Base-by-base conservation (phyloP, 2,329 filamentous ascomycete genomes). In the Capronia epimyces region DNA sequence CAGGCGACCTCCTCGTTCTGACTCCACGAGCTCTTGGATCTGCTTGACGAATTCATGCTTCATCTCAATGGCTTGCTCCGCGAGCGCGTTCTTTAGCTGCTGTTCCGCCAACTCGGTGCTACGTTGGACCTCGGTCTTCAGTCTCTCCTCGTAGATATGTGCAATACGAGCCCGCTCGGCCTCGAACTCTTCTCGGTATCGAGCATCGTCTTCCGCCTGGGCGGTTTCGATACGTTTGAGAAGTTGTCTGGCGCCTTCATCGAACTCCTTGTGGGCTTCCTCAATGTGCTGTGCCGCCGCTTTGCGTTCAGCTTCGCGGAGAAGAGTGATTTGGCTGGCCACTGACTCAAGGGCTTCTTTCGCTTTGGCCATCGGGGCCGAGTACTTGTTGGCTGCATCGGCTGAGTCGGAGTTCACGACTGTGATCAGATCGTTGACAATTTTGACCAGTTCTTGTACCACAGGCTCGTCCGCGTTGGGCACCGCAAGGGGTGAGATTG, bases 341-440 rank as follows among this genome's bases (percentile, higher is more conserved):
- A 97, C 84, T 68, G 83, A 85, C 65, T 78, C 72, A 45, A 97
- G 76, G 60, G 95, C 86, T 46, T 78, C 75, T 77, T 96, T 97
- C 56, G 91, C 90, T 75, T 93, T 90, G 61, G 79, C 75, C 52
- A 98, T 83, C 1, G 89, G 84, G 2, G 80, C 78, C 46, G 81
- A 82, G 71, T 93, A 95, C 68, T 86, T 89, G 60, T 78, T 78
- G 56, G 84, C 81, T 8, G 53, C 52, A 21, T 60, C 58, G 3
- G 54, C 39, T 50, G 87, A 81, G 67, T 95, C 91, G 51, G 87
- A 86, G 68, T 96, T 95, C 67, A 96, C 84, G 41, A 94, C 88
- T 7, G 87, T 83, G 65, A 98, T 95, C 63, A 98, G 85, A 69
- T 95, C 89, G 72, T 98, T 98, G 62, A 98, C 79, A 72, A 95